Conservation (phyloP, 2,329 filamentous ascomycete genomes). For the Aspergillus intermedius region DNA sequence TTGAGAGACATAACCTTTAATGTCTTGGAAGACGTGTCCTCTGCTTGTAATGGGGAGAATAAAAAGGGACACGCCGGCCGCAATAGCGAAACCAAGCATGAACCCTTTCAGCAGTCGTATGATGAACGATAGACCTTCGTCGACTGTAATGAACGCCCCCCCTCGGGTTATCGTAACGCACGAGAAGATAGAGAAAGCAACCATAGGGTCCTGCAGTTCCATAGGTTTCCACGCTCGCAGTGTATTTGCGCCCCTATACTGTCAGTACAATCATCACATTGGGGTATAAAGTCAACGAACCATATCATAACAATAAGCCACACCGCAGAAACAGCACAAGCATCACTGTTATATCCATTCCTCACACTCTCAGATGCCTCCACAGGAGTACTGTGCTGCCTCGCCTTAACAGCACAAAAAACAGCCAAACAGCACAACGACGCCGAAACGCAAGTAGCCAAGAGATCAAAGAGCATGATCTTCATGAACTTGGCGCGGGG, state of each 20-base stretch:
- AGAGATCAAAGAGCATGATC: slow-evolving; percentile 56
- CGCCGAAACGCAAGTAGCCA: slow-evolving; percentile 51
- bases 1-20: slow-evolving; percentile 46
- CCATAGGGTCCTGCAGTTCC: slow-evolving; percentile 59
- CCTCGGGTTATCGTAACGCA: slow-evolving; percentile 55
- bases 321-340: slow-evolving; percentile 60
- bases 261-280: background rate
- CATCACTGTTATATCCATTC: slow-evolving; percentile 58
- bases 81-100: slow-evolving; percentile 59
- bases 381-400: slow-evolving; percentile 48
- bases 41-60: slow-evolving; percentile 61
- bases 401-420: slow-evolving; percentile 60
- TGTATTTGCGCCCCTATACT: slow-evolving; percentile 48
- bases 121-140: slow-evolving; percentile 28
- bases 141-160: slow-evolving; percentile 41
- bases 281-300: slow-evolving; percentile 12
- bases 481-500: slow-evolving; percentile 67
- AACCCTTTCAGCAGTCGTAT: slow-evolving; percentile 54
- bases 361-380: slow-evolving; percentile 22
- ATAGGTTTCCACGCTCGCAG: slow-evolving; percentile 56
- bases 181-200: slow-evolving; percentile 61
- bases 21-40: slow-evolving; percentile 55
- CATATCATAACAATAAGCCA: slow-evolving; percentile 67
- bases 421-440: slow-evolving; percentile 57
- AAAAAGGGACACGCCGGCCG: slow-evolving; percentile 57